Conservation (phyloP, 2,329 filamentous ascomycete species). For the Blumeriella jaapii region DNA sequence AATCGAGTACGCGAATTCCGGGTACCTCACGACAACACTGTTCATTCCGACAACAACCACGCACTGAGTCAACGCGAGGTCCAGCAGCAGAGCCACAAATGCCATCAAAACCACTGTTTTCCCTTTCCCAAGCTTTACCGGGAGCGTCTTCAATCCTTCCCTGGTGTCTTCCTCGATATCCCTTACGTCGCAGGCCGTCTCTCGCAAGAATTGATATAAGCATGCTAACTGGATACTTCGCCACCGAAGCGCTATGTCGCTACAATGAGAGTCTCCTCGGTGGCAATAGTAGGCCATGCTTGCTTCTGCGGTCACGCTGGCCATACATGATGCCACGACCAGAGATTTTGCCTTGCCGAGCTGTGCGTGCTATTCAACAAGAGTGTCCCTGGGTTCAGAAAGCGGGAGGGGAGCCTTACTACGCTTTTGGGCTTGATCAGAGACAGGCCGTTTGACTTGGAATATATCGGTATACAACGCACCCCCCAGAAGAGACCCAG, state of each 20-base stretch:
- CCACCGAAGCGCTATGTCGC: not conserved
- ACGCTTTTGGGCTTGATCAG: constrained; percentile 1
- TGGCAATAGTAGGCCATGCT: not conserved
- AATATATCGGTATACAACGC: not conserved
- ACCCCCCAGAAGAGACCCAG: not conserved
- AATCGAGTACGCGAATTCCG: not conserved
- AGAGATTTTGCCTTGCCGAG: not conserved
- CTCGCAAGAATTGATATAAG: constrained; percentile 1
- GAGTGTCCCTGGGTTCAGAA: not conserved
- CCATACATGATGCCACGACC: not conserved
- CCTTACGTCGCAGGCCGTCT: constrained; percentile 1
- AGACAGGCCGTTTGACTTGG: not conserved
- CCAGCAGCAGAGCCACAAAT: not conserved
- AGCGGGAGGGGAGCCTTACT: not conserved
- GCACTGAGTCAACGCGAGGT: not conserved
- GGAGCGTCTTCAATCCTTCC: not conserved
- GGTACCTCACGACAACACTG: not conserved
- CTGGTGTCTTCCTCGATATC: not conserved
- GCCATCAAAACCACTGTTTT: not conserved
- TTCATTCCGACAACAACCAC: not conserved
- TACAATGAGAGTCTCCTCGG: not conserved
- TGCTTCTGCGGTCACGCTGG: not conserved
- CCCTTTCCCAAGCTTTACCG: not conserved
- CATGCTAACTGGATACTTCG: not conserved
- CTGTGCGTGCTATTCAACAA: not conserved